phyloP scores from a whole-genome alignment of 169 alveolate species.

The Plasmodium vivax region DNA sequence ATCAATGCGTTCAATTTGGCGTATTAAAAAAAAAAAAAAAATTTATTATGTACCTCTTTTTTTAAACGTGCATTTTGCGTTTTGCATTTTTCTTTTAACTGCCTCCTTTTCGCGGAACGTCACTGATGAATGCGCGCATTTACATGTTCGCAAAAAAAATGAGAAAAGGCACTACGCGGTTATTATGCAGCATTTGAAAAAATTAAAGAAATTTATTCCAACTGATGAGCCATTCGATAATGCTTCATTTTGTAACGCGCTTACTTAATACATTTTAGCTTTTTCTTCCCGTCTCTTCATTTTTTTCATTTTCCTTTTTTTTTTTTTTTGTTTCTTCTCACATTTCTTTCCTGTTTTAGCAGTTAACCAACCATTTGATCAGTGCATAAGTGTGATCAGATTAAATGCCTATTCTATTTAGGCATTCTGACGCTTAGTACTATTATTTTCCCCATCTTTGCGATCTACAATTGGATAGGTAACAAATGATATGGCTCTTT shows the following conservation, averaged over 20 bases:
- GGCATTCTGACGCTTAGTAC: neutral
- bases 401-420: neutral
- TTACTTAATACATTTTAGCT: neutral
- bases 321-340: neutral
- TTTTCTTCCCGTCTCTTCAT: neutral
- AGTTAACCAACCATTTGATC: neutral
- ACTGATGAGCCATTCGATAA: neutral
- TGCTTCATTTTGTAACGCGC: neutral
- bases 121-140: neutral
- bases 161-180: neutral
- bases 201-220: neutral
- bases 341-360: neutral
- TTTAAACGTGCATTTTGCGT: neutral
- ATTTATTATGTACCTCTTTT: neutral
- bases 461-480: neutral
- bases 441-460: neutral
- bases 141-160: neutral
- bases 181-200: no score
- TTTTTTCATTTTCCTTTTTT: neutral
- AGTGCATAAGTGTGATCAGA: neutral
- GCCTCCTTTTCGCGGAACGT: neutral
- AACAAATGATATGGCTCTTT: neutral
- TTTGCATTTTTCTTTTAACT: neutral
- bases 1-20: neutral
- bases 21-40: neutral